Percentiles rank a stretch among this genome's conserved stretches.
Evolutionary conservation across 257 asterid genomes (phyloP).

Genomic region (Prunella vulgaris): DNA sequence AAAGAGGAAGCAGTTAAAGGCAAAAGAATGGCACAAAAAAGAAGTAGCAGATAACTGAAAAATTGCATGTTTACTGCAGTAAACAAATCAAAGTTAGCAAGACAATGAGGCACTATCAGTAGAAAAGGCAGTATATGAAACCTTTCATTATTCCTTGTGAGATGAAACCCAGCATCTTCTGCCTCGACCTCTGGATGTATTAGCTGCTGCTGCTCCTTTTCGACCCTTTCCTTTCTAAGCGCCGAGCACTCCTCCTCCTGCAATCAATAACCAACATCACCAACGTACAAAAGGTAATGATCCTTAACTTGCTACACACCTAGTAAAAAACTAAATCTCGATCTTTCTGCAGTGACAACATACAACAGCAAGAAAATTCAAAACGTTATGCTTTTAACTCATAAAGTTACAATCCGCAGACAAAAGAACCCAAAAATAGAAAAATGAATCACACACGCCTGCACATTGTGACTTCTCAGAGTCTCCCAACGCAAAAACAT

Average conservation of each 20-base stretch:
- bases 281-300: not conserved
- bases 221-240: slow-evolving; percentile 48
- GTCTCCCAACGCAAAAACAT: not conserved
- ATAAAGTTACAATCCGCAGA: not conserved
- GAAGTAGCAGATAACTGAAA: not conserved
- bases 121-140: slow-evolving; percentile 16
- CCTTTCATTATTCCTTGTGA: slow-evolving; percentile 34
- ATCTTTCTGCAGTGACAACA: slow-evolving; percentile 48
- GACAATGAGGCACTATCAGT: not conserved
- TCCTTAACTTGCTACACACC: not conserved
- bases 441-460: not conserved
- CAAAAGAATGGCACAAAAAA: not conserved
- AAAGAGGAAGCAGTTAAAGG: slow-evolving; percentile 10
- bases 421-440: no score
- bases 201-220: slow-evolving; percentile 49
- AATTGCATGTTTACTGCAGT: not conserved
- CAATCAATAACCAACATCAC: slow-evolving; percentile 22
- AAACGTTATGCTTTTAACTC: not conserved
- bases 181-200: slow-evolving; percentile 31
- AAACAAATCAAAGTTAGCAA: not conserved
- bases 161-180: slow-evolving; percentile 35
- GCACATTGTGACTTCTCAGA: not conserved
- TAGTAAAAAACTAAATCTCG: not conserved
- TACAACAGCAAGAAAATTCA: not conserved
- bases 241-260: slow-evolving; percentile 69